Evolutionary conservation across 2,329 filamentous ascomycete genomes (phyloP).

Genomic region (Neopestalotiopsis clavispora): DNA sequence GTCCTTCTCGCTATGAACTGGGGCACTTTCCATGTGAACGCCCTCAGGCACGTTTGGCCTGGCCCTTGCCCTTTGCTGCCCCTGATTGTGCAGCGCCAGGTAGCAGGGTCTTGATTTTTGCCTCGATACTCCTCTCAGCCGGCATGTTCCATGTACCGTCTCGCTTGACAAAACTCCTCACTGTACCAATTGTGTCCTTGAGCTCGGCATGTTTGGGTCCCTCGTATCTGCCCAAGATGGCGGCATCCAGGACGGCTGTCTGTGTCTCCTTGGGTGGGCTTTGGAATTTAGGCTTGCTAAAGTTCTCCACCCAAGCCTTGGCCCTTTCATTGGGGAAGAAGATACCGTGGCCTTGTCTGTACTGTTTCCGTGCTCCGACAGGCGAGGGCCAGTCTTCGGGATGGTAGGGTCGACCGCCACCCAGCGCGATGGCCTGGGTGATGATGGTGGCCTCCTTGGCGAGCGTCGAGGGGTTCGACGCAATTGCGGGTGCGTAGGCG

Average conservation of each 20-base stretch:
- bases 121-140: slow-evolving; percentile 30
- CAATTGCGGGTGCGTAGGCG: slow-evolving; percentile 44
- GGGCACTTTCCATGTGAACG: not conserved
- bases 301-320: slow-evolving; percentile 30
- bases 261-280: slow-evolving; percentile 30
- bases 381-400: slow-evolving; percentile 24
- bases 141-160: slow-evolving; percentile 36
- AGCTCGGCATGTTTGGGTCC: slow-evolving; percentile 34
- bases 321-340: slow-evolving; percentile 42
- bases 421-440: slow-evolving; percentile 44
- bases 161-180: slow-evolving; percentile 42
- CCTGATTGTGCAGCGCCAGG: slow-evolving; percentile 15
- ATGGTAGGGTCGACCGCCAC: slow-evolving; percentile 40
- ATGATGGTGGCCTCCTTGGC: slow-evolving; percentile 40
- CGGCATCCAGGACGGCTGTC: slow-evolving; percentile 40
- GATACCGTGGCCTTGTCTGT: slow-evolving; percentile 35
- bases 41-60: slow-evolving; percentile 22
- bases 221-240: slow-evolving; percentile 44
- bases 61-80: slow-evolving; percentile 16
- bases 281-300: slow-evolving; percentile 21
- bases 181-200: slow-evolving; percentile 32
- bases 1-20: slow-evolving; percentile 4
- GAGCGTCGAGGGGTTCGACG: slow-evolving; percentile 33
- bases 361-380: slow-evolving; percentile 30
- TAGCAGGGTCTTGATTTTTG: slow-evolving; percentile 33